Conservation (phyloP, 2,329 filamentous ascomycete species). For the Cyphellophora europaea region DNA sequence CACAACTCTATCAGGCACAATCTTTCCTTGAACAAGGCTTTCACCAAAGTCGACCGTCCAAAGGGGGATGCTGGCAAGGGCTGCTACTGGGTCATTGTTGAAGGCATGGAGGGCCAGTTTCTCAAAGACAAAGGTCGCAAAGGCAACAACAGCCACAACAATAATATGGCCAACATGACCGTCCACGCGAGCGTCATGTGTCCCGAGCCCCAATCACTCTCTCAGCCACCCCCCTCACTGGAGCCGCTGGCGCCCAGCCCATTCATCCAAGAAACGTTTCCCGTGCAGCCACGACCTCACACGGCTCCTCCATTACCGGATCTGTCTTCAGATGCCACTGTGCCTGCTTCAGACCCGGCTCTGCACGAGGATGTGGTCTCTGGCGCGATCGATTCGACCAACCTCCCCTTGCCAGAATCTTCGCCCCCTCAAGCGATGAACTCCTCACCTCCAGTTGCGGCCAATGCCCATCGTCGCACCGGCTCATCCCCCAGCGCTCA, state of each 20-base stretch:
- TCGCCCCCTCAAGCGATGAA: constrained; percentile 54
- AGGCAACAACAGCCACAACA: constrained; percentile 3
- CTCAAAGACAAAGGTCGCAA: constrained; percentile 65
- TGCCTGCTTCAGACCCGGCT: constrained; percentile 59
- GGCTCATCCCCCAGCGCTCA: constrained; percentile 59
- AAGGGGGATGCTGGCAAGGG: constrained; percentile 98
- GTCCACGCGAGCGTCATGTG: constrained; percentile 25
- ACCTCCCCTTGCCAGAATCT: constrained; percentile 27
- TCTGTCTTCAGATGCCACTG: constrained; percentile 68
- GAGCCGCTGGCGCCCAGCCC: constrained; percentile 14
- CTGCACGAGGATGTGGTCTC: no score
- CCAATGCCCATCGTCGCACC: constrained; percentile 51
- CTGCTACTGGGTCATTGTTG: constrained; percentile 90
- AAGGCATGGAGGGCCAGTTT: constrained; percentile 82
- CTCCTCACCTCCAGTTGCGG: constrained; percentile 78
- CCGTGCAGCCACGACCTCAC: constrained; percentile 22
- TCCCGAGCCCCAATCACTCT: constrained; percentile 11
- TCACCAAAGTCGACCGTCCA: constrained; percentile 87
- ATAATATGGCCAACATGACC: constrained; percentile 30
- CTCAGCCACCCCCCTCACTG: constrained; percentile 11
- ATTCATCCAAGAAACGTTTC: constrained; percentile 23
- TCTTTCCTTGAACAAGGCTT: constrained; percentile 90
- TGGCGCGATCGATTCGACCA: constrained; percentile 38
- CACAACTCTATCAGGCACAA: constrained; percentile 99
- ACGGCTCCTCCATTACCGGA: constrained; percentile 33